These are phyloP conservation scores for Heritiera littoralis DNA, from an alignment of 345 rosid species.

Conservation along the genomic window DNA sequence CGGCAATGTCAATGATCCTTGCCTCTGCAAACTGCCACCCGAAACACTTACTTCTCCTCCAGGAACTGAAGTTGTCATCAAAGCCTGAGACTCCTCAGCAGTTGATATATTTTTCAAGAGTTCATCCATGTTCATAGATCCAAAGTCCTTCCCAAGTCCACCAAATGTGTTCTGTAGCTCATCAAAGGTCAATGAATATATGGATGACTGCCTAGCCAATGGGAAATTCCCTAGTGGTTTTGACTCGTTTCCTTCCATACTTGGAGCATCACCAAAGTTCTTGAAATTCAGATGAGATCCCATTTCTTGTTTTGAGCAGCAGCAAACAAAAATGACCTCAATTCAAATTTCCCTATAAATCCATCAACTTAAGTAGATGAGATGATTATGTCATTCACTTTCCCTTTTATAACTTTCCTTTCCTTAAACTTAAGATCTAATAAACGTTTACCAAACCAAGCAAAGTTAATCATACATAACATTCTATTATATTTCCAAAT, in stretches of 20 bases:
- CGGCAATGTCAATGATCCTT: conserved; percentile 91
- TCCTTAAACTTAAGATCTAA: conserved; percentile 26
- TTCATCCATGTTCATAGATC: conserved; percentile 99
- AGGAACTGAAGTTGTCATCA: conserved; percentile 38
- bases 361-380: conserved; percentile 22
- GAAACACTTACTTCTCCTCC: conserved; percentile 38
- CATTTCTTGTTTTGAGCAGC: conserved; percentile 37
- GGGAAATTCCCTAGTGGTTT: conserved; percentile 42
- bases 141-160: conserved; percentile 81
- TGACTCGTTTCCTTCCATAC: conserved; percentile 41
- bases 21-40: conserved; percentile 76
- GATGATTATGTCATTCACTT: conserved; percentile 16
- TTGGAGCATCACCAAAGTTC: conserved; percentile 47
- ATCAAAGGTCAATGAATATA: conserved; percentile 81
- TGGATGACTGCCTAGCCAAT: conserved; percentile 70
- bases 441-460: conserved; percentile 23
- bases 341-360: conserved; percentile 21
- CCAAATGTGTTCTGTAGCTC: conserved; percentile 80
- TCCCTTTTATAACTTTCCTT: conserved; percentile 3
- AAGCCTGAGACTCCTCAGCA: conserved; percentile 80
- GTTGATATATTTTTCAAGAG: conserved; percentile 82
- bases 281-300: conserved; percentile 73
- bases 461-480: conserved; percentile 17
- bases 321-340: conserved; percentile 20
- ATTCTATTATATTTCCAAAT: not conserved